Conservation (phyloP, 176 grass and related monocot genomes). For the Rhynchospora pubera region DNA sequence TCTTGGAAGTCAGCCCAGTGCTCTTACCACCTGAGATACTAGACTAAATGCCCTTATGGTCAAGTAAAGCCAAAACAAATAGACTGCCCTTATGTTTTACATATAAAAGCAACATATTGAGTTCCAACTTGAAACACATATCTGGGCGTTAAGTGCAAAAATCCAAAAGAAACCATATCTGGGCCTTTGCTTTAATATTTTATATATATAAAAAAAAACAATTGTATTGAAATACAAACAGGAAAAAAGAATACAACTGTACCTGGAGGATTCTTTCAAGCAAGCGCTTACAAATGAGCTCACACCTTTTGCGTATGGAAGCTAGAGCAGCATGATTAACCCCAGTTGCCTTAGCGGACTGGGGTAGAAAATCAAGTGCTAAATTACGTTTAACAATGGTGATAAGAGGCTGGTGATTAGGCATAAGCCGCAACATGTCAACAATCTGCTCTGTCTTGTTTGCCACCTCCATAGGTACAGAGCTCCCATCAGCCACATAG, state of each 20-base stretch:
- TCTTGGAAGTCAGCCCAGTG: too few relatives aligned
- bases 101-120: neutral
- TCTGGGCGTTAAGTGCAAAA: slow-evolving; percentile 1
- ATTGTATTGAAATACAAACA: slow-evolving; percentile 5
- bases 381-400: slow-evolving; percentile 83
- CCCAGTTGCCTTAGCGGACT: slow-evolving; percentile 80
- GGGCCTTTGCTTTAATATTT: neutral
- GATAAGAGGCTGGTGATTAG: slow-evolving; percentile 87
- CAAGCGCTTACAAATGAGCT: slow-evolving; percentile 81
- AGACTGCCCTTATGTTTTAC: neutral
- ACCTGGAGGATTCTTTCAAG: slow-evolving; percentile 99
- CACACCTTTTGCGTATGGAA: slow-evolving; percentile 78
- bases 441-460: slow-evolving; percentile 99
- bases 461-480: slow-evolving; percentile 93
- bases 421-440: slow-evolving; percentile 94
- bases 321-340: slow-evolving; percentile 47
- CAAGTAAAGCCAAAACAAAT: neutral
- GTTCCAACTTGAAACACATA: neutral
- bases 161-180: neutral
- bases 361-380: slow-evolving; percentile 91
- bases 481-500: slow-evolving; percentile 90
- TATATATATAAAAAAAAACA: slow-evolving; percentile 17
- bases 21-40: too few relatives aligned
- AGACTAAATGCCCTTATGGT: too few relatives aligned
- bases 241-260: slow-evolving; percentile 8